Evolutionary conservation across 768 basidiomycete genomes (phyloP).

Genomic region (Thelephora ganbajun): DNA sequence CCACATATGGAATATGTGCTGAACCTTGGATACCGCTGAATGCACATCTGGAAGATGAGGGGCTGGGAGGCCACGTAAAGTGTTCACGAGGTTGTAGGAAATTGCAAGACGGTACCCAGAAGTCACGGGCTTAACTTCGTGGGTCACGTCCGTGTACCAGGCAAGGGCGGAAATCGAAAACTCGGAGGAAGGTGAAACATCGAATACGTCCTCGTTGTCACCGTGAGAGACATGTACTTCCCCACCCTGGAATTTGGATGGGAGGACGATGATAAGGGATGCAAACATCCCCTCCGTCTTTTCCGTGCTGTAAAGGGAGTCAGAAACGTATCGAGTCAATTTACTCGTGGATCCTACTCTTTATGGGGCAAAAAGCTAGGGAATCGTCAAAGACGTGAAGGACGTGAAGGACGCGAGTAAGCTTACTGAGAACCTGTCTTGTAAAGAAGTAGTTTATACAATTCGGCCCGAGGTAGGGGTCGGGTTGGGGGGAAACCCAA

Average conservation of each 20-base stretch:
- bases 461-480: slow-evolving; percentile 21
- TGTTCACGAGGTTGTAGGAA: slow-evolving; percentile 36
- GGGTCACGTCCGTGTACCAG: slow-evolving; percentile 40
- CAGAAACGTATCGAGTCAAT: not conserved
- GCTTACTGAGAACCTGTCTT: slow-evolving; percentile 36
- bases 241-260: slow-evolving; percentile 32
- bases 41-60: slow-evolving; percentile 18
- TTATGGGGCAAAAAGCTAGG: slow-evolving; percentile 28
- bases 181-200: slow-evolving; percentile 20
- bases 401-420: not conserved
- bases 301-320: slow-evolving; percentile 22
- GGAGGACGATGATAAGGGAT: slow-evolving; percentile 32
- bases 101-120: slow-evolving; percentile 38
- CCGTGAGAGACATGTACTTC: slow-evolving; percentile 29
- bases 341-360: slow-evolving; percentile 23
- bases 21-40: slow-evolving; percentile 12
- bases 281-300: slow-evolving; percentile 38
- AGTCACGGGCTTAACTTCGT: slow-evolving; percentile 34
- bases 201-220: slow-evolving; percentile 19
- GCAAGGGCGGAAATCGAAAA: slow-evolving; percentile 25
- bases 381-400: not conserved
- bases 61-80: slow-evolving; percentile 7
- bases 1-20: slow-evolving; percentile 26
- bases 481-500: slow-evolving; percentile 21
- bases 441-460: slow-evolving; percentile 35